Base-by-base conservation (phyloP, 2,329 filamentous ascomycete species). In the Aspergillus floridensis region DNA sequence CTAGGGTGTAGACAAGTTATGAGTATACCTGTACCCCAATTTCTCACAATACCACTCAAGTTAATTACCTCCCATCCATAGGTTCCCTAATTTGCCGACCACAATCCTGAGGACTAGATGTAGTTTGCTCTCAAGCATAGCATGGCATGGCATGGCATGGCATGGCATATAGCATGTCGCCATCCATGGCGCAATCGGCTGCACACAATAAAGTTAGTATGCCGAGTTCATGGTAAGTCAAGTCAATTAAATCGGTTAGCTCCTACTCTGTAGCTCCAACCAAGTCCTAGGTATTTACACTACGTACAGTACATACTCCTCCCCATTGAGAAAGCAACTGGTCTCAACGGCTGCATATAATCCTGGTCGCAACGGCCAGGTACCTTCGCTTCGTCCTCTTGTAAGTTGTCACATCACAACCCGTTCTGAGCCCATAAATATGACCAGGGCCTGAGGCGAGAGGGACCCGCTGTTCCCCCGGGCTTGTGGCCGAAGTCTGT, bases 401-500 rank as follows among this genome's bases (percentile, higher is more conserved):
- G 22, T 22, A 22, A 22, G 22, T 22, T 22, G 38, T 41, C 38
- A 44, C 14, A 44, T 19, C 16, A 10, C 38, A 44, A 19, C 16
- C n/a, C 3, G 16, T 19, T 44, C 14, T 44, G 38, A 44, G 38
- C 14, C 38, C 38, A 44, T 32, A 24, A 53, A 12, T 22, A 11
- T 22, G 51, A 24, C 31, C 21, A 38, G 50, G 32, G 21, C 10
- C 6, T 5, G 50, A 10, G 21, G 32, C 32, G 11, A 44, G 32
- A 19, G n/a, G 38, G 38, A n/a, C 6, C 4, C 16, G n/a, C 38
- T 44, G 14, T 14, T 32, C 21, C 31, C 50, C 50, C 41, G 38
- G 38, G 38, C 38, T 44, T 44, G 38, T 53, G 21, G 16, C 32
- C 19, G 50, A 53, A 24, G 51, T 53, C 51, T 53, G 51, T 53